Evolutionary conservation across 805 yeast genomes (phyloP), one percentile per base, ranked within the genome.

Genomic region (Lachancea kluyveri): DNA sequence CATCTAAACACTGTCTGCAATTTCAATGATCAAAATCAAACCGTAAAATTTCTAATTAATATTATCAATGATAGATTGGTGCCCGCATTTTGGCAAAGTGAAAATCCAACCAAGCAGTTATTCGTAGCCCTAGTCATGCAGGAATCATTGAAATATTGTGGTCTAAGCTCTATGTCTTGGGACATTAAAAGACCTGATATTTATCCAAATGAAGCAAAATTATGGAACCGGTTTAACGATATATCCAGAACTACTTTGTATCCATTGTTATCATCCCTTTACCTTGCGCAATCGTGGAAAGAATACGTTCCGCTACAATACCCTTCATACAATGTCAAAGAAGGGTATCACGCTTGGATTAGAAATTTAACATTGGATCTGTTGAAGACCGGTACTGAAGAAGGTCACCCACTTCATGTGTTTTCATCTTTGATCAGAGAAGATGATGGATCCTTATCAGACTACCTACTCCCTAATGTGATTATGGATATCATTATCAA

Each of bases 101-200:
- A 80, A 20, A 87, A 87, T 49, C 95, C 97, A 0, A 72, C 74
- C 14, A 74, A 76, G 29, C 98, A 92, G 54, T 66, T 83, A 36
- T 83, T 80, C 49, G 67, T 87, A 21, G 95, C 96, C 0, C 81
- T 74, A 54, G 81, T 90, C 0, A 84, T 92, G 73, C 99, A 92
- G 53, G 92, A 86, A 41, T 77, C 79, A 29, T 59, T 92, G 31
- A 76, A 76, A 41, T 68, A 75, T 10, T 67, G 86, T 50, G 77
- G 72, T 2, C 56, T 77, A 14, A 61, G 62, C 30, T 46, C 60
- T 1, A 40, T 49, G 6, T 44, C 54, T 5, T 52, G 65, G 49
- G 54, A 59, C 30, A 30, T 58, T 3, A 41, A 44, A 13, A 35
- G 39, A 6, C 44, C 46, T 4, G 57, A 53, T 4, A 21, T 31